phyloP scores from a whole-genome alignment of 2,329 filamentous ascomycete genomes.

The Diaporthe australafricana region DNA sequence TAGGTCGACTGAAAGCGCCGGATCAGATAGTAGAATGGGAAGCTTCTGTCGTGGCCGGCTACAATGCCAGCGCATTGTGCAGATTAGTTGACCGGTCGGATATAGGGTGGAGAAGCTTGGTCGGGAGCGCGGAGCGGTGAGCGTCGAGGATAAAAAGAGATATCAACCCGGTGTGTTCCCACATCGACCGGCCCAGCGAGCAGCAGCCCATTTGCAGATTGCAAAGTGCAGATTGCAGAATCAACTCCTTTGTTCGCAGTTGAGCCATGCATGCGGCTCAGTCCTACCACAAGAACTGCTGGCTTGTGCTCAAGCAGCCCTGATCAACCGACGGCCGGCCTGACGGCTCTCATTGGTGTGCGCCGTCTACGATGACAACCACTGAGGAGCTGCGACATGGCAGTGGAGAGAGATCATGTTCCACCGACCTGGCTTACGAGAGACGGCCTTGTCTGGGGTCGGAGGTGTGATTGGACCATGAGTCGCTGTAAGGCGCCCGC shows the following conservation, averaged over 20 bases:
- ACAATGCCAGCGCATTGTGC: conserved; percentile 38
- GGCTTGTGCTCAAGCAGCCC: conserved; percentile 35
- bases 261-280: conserved; percentile 35
- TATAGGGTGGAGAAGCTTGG: conserved; percentile 34
- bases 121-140: conserved; percentile 34
- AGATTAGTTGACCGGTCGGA: conserved; percentile 30
- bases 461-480: conserved; percentile 26
- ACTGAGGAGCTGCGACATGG: conserved; percentile 32
- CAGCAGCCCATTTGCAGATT: not conserved
- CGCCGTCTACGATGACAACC: conserved; percentile 17
- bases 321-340: conserved; percentile 2
- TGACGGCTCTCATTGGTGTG: conserved; percentile 36
- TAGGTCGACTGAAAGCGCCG: conserved; percentile 2
- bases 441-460: conserved; percentile 1
- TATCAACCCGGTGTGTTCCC: conserved; percentile 35
- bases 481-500: conserved; percentile 10
- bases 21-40: conserved; percentile 26
- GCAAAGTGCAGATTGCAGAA: conserved; percentile 4
- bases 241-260: conserved; percentile 19
- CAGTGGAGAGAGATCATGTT: conserved; percentile 19
- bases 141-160: conserved; percentile 24
- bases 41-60: conserved; percentile 35
- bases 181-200: conserved; percentile 18
- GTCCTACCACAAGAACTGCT: conserved; percentile 34
- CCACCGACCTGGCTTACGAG: conserved; percentile 25